Percentiles rank a stretch among this genome's conserved stretches.
Evolutionary conservation across 1,284 basidiomycete species (phyloP).

Genomic region (Sanghuangporus sanghuang): DNA sequence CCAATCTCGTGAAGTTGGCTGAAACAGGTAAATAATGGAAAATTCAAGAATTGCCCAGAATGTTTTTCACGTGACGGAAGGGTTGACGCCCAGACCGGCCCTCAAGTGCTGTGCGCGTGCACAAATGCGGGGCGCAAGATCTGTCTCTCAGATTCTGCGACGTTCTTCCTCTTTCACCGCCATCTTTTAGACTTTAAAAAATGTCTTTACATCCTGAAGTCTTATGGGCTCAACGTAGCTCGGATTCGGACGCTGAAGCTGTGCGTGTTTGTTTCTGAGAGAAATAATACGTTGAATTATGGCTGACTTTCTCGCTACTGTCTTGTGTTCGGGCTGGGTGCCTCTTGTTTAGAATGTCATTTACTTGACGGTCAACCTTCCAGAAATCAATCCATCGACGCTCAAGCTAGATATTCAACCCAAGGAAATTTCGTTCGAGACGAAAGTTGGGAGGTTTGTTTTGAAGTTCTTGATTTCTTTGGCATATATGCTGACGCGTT

Average conservation of each 20-base stretch:
- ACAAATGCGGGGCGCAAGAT: not conserved
- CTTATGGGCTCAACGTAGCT: slow-evolving; percentile 89
- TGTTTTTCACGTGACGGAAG: not conserved
- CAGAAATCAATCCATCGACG: slow-evolving; percentile 64
- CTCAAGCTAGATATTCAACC: slow-evolving; percentile 63
- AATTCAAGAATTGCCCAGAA: not conserved
- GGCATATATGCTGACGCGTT: slow-evolving; percentile 5
- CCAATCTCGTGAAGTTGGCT: not conserved
- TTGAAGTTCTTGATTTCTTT: not conserved
- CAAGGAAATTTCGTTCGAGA: slow-evolving; percentile 64
- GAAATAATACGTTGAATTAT: not conserved
- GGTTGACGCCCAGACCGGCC: slow-evolving; percentile 3
- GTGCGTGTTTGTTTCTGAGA: slow-evolving; percentile 32
- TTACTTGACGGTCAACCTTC: slow-evolving; percentile 80
- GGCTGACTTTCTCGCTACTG: not conserved
- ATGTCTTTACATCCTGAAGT: slow-evolving; percentile 75
- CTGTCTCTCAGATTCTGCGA: slow-evolving; percentile 8
- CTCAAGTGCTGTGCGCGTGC: not conserved
- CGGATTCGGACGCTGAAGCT: slow-evolving; percentile 59
- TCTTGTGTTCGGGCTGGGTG: not conserved
- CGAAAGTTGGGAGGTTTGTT: slow-evolving; percentile 66
- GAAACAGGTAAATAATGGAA: not conserved
- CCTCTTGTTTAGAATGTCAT: slow-evolving; percentile 63
- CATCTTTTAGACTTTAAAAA: slow-evolving; percentile 23
- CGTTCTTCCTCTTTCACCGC: slow-evolving; percentile 11